phyloP scores from a whole-genome alignment of 208 protist genomes.

The Naegleria lovaniensis region DNA sequence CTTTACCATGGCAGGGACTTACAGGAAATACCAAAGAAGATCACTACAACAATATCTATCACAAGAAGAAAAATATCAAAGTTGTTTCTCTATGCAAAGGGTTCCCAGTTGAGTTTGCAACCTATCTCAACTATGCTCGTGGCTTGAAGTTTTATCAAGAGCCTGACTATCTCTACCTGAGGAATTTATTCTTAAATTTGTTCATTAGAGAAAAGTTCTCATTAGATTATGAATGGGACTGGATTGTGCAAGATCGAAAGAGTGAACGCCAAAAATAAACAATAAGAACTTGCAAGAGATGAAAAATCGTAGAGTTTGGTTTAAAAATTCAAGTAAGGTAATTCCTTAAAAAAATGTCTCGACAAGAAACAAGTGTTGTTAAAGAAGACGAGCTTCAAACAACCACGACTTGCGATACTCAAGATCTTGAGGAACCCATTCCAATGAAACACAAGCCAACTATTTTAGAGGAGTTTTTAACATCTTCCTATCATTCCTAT shows the following conservation, averaged over 20 bases:
- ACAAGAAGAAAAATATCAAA: conserved; percentile 91
- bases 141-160: background rate
- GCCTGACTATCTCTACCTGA: background rate
- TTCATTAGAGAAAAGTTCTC: background rate
- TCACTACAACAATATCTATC: conserved; percentile 97
- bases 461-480: no score
- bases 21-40: conserved; percentile 91
- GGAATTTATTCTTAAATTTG: background rate
- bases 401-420: no score
- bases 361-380: no score
- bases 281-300: no score
- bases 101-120: background rate
- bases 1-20: conserved; percentile 96
- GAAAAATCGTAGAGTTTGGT: no score
- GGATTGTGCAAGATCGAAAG: background rate
- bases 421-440: no score
- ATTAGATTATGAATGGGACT: conserved; percentile 10
- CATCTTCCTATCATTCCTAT: no score
- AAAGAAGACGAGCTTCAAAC: no score
- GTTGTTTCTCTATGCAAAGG: conserved; percentile 89
- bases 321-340: no score
- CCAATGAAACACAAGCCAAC: no score
- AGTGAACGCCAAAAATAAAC: no score
- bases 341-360: no score
- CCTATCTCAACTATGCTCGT: background rate